Percentiles rank a stretch among this genome's conserved stretches.
Evolutionary conservation across 2,329 filamentous ascomycete species (phyloP).

Genomic region (Diatrype stigma): DNA sequence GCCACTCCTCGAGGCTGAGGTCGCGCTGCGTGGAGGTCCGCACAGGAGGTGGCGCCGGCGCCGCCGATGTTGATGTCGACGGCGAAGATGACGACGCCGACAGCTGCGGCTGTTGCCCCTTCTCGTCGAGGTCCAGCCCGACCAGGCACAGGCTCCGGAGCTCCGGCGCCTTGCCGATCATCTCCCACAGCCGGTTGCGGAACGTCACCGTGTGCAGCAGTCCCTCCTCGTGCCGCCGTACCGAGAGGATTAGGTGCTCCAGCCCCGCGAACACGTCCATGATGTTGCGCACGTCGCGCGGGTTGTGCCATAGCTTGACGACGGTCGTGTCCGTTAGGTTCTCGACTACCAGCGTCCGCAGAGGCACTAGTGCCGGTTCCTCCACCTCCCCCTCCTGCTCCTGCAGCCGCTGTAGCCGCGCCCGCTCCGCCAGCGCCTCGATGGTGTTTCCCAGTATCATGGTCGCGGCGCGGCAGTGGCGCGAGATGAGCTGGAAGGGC

Average conservation of each 20-base stretch:
- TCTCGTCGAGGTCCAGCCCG: conserved; percentile 39
- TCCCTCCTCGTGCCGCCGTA: conserved; percentile 40
- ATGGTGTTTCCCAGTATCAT: conserved; percentile 50
- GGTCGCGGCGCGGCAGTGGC: conserved; percentile 42
- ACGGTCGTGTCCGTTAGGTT: conserved; percentile 46
- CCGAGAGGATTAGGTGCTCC: conserved; percentile 41
- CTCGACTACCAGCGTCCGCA: conserved; percentile 46
- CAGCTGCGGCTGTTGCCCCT: too few species aligned
- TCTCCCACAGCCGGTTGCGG: conserved; percentile 44
- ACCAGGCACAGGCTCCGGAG: conserved; percentile 45
- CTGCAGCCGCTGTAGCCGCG: conserved; percentile 5
- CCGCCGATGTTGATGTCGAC: conserved; percentile 31
- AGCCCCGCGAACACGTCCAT: conserved; percentile 37
- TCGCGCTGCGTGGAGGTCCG: conserved; percentile 36
- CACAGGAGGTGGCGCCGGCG: conserved; percentile 18
- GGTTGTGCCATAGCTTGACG: conserved; percentile 47
- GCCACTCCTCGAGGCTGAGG: conserved; percentile 35
- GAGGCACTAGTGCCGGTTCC: conserved; percentile 35
- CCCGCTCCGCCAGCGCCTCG: conserved; percentile 41
- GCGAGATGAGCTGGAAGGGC: conserved; percentile 46
- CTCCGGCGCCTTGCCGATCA: conserved; percentile 40
- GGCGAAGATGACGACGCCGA: conserved; percentile 17
- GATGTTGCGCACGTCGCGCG: conserved; percentile 46
- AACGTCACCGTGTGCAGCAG: conserved; percentile 33
- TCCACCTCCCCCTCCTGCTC: conserved; percentile 16